Evolutionary conservation across 257 asterid genomes (phyloP).

Genomic region (Linderniella brevidens): DNA sequence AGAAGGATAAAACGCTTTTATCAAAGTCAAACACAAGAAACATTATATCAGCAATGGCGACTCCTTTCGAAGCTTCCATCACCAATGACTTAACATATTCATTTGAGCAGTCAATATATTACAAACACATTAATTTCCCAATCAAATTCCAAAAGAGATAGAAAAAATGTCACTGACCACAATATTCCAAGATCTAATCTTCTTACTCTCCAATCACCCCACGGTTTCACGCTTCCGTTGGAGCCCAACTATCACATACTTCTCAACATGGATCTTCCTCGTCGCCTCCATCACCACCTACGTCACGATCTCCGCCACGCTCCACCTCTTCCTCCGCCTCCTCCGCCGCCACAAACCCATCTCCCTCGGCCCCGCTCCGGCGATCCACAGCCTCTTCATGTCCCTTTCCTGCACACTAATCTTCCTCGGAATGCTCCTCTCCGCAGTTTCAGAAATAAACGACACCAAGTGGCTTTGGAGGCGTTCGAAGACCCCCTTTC

Average conservation of each 20-base stretch:
- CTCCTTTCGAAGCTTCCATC: slow-evolving; percentile 9
- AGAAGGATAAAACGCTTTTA: too few relatives aligned
- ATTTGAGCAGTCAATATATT: too few relatives aligned
- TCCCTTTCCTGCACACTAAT: slow-evolving; percentile 27
- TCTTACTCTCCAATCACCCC: slow-evolving; percentile 44
- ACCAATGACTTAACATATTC: slow-evolving; percentile 2
- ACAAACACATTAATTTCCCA: too few relatives aligned
- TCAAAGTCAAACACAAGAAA: too few relatives aligned
- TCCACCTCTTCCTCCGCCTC: slow-evolving; percentile 46
- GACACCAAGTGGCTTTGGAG: slow-evolving; percentile 75
- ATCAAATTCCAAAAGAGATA: too few relatives aligned
- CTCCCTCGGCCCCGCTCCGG: slow-evolving; percentile 46
- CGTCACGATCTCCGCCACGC: slow-evolving; percentile 25
- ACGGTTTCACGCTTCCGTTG: slow-evolving; percentile 46
- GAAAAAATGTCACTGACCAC: slow-evolving; percentile 3
- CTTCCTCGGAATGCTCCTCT: slow-evolving; percentile 42
- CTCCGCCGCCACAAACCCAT: slow-evolving; percentile 32
- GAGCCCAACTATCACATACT: slow-evolving; percentile 48
- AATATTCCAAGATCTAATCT: slow-evolving; percentile 14
- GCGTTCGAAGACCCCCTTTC: slow-evolving; percentile 45
- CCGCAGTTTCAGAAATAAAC: slow-evolving; percentile 58
- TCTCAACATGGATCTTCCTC: slow-evolving; percentile 63
- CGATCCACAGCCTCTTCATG: slow-evolving; percentile 51
- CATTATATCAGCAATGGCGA: not conserved
- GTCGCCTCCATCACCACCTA: slow-evolving; percentile 38